Evolutionary conservation across 331 rosid genomes (phyloP), one percentile per base, ranked within the genome.

Genomic region (Quercus lobata): DNA sequence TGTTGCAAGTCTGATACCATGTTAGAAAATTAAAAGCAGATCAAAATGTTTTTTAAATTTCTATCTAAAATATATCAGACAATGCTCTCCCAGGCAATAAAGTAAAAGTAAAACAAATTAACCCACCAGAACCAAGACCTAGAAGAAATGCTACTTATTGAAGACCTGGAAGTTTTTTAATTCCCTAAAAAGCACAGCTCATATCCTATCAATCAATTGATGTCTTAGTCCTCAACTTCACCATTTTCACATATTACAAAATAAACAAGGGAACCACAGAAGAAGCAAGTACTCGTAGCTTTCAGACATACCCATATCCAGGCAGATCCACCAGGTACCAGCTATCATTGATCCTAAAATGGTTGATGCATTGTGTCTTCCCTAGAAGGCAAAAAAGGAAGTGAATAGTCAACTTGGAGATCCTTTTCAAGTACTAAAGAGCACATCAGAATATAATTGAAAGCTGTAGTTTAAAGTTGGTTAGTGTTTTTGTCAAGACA

Each of bases 271-370:
- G 49, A 11, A 58, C 49, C 15, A 49, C 0, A 41, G 25, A 44
- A 69, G 61, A 11, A 44, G 76, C 29, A 35, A 58, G 69, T 37
- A 72, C 1, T 49, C 15, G 6, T 35, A 34, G 76, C 63, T 76
- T 61, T 29, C 65, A 76, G 72, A 52, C 92, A 79, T 93, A 93
- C 99, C 99, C 98, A 76, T 93, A 92, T 78, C 99, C 98, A 74
- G 99, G 99, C 85, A 96, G 88, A 93, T 96, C 99, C 73, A 96
- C 99, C 79, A 96, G 85, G 79, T 82, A 93, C 98, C 98, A 96
- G 87, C 90, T 90, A 85, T 86, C 92, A 30, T 96, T 93, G 83
- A 96, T 89, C 74, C 92, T 94, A 79, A 96, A 93, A 86, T 96
- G 99, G 80, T 96, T 96, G 75, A 96, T 96, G 85, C 98, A 96